A percentile compares a stretch with the other conserved stretches of the same genome.
phyloP scores from a whole-genome alignment of 1,139 yeast genomes.

The Pichiaceae sp. region DNA sequence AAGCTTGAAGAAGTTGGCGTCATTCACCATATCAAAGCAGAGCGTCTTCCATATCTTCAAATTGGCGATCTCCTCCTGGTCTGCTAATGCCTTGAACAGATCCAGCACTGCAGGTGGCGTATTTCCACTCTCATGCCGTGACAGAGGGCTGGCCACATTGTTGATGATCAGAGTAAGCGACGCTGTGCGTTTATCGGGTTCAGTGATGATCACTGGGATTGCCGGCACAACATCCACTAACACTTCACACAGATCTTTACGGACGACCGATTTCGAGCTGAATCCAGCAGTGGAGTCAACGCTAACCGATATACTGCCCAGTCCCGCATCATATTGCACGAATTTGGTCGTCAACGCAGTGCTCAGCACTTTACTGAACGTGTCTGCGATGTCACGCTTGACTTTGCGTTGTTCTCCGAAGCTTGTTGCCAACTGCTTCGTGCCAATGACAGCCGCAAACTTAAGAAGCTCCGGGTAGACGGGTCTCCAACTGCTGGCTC shows the following conservation, averaged over 20 bases:
- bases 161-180: conserved; percentile 37
- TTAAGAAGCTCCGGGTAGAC: conserved; percentile 45
- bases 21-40: conserved; percentile 45
- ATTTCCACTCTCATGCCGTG: conserved; percentile 28
- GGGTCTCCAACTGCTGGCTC: conserved; percentile 38
- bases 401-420: conserved; percentile 54
- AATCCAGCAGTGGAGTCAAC: conserved; percentile 4
- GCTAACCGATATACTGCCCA: conserved; percentile 3
- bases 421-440: conserved; percentile 48
- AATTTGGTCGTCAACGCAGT: conserved; percentile 26
- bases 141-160: conserved; percentile 35
- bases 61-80: conserved; percentile 29
- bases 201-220: conserved; percentile 37
- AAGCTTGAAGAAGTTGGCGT: conserved; percentile 35
- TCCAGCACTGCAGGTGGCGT: conserved; percentile 29
- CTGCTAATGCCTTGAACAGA: conserved; percentile 25
- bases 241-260: conserved; percentile 33
- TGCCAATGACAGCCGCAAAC: conserved; percentile 42
- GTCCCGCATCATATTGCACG: conserved; percentile 9
- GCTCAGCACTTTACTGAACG: conserved; percentile 47
- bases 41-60: conserved; percentile 45
- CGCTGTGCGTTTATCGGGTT: conserved; percentile 40
- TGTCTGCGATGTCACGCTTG: conserved; percentile 60
- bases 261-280: conserved; percentile 9
- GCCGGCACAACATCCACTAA: conserved; percentile 31